Base-by-base conservation (phyloP, 2,329 filamentous ascomycete genomes). In the Huntiella moniliformis region DNA sequence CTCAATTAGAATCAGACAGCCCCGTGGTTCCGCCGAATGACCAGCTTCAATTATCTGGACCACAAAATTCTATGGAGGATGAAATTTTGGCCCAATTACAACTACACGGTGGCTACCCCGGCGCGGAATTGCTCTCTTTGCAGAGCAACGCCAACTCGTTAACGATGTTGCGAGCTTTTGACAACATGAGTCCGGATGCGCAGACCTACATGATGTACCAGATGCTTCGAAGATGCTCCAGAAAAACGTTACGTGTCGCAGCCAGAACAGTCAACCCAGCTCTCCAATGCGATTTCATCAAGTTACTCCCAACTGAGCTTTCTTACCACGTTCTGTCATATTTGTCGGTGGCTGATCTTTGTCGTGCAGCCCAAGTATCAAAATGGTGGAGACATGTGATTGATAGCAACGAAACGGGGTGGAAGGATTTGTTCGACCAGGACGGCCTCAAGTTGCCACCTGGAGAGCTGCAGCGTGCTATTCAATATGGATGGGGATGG, bases 151-250 rank as follows among this genome's bases (percentile, higher is more conserved):
- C 13, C 10, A 31, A 22, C 5, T 10, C 15, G 12, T 10, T 16
- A 11, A 41, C 4, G 11, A 83, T 98, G 69, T 65, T 98, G 12
- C 82, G 94, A 54, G 78, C 79, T 2, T 98, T 96, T 55, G 88
- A 96, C 58, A 74, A 81, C 5, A 82, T 98, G 70, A 86, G 88
- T 2, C 76, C 82, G 38, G 81, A 91, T 55, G 77, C 98, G 73
- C 91, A 98, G 63, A 82, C 82, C 0, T 93, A 93, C 57, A 79
- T 98, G 63, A 93, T 98, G 77, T 96, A 92, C 58, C 88, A 98
- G 58, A 76, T 98, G 46, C 71, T 98, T 18, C 79, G 84, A 47
- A 74, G 91, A 40, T 96, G 87, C 56, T 76, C 85, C 4, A 82
- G 92, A 53, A 80, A 85, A 37, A 94, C 87, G 0, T 68, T 98